Percentiles rank a stretch among this genome's conserved stretches.
Conservation (phyloP, 2,329 filamentous ascomycete species). For the Chaetomium olivaceum region DNA sequence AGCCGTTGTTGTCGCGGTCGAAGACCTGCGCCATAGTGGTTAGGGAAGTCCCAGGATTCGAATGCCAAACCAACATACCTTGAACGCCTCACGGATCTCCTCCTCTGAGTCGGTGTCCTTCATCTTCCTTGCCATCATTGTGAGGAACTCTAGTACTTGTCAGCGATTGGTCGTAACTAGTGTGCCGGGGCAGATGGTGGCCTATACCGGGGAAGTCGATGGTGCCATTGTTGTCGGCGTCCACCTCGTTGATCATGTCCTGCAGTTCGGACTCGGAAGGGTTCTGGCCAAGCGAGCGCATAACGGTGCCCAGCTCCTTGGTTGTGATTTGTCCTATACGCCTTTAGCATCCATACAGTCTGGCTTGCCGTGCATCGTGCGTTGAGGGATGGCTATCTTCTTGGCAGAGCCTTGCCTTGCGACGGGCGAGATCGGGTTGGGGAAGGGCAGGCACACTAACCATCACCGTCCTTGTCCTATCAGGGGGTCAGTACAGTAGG, state of each 20-base stretch:
- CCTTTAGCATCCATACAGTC: conserved; percentile 33
- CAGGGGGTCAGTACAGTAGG: conserved; percentile 33
- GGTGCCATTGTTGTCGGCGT: conserved; percentile 89
- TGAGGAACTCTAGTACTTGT: conserved; percentile 70
- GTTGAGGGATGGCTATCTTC: neutral
- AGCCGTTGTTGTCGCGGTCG: conserved; percentile 88
- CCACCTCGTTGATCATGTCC: conserved; percentile 94
- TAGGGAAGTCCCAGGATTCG: conserved; percentile 17
- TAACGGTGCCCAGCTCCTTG: conserved; percentile 86
- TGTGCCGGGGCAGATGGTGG: neutral
- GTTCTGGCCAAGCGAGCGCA: conserved; percentile 88
- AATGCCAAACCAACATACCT: conserved; percentile 51
- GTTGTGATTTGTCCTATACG: conserved; percentile 83
- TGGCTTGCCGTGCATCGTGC: neutral
- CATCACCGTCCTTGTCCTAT: conserved; percentile 89
- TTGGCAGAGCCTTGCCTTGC: conserved; percentile 16
- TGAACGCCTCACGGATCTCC: conserved; percentile 87
- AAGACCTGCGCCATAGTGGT: conserved; percentile 58
- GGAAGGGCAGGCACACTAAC: conserved; percentile 55
- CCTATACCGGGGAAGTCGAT: conserved; percentile 83
- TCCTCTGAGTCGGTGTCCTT: conserved; percentile 91
- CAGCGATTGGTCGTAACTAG: conserved; percentile 30
- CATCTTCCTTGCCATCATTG: conserved; percentile 95
- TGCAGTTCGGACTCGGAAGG: conserved; percentile 87
- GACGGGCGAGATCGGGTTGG: conserved; percentile 16